These are phyloP conservation scores for Deinandra increscens DNA, from an alignment of 129 eudicot genomes.

Conservation along the genomic window DNA sequence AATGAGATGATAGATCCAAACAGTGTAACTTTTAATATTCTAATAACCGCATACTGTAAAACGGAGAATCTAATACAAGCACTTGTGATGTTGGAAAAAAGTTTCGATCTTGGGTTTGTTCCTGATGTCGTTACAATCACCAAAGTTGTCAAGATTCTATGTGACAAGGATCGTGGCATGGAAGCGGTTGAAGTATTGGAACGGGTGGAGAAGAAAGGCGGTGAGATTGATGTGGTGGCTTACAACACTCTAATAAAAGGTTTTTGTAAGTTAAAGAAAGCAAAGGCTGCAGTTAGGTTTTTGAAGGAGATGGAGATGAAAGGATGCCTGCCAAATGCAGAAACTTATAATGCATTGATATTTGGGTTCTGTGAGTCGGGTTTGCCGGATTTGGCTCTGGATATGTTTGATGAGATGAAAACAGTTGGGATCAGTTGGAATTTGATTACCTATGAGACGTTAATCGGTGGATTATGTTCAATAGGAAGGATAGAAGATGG, in stretches of 20 bases:
- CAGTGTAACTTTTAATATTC: slow-evolving; percentile 58
- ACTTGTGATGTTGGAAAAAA: slow-evolving; percentile 75
- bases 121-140: slow-evolving; percentile 73
- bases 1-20: slow-evolving; percentile 58
- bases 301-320: slow-evolving; percentile 83
- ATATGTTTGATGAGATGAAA: slow-evolving; percentile 71
- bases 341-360: slow-evolving; percentile 65
- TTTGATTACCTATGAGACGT: slow-evolving; percentile 55
- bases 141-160: slow-evolving; percentile 55
- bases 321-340: slow-evolving; percentile 70
- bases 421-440: slow-evolving; percentile 50
- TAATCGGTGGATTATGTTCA: slow-evolving; percentile 69
- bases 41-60: slow-evolving; percentile 78
- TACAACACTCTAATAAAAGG: slow-evolving; percentile 79
- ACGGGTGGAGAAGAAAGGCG: slow-evolving; percentile 68
- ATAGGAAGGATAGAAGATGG: slow-evolving; percentile 66
- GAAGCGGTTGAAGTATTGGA: slow-evolving; percentile 80
- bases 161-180: slow-evolving; percentile 50
- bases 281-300: slow-evolving; percentile 47
- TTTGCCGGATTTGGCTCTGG: slow-evolving; percentile 60
- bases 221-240: slow-evolving; percentile 65
- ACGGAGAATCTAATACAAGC: slow-evolving; percentile 72
- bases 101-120: slow-evolving; percentile 61
- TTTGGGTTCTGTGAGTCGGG: slow-evolving; percentile 62
- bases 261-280: slow-evolving; percentile 61